Evolutionary conservation across 352 stramenopile species (phyloP).

Genomic region (Globisporangium splendens): DNA sequence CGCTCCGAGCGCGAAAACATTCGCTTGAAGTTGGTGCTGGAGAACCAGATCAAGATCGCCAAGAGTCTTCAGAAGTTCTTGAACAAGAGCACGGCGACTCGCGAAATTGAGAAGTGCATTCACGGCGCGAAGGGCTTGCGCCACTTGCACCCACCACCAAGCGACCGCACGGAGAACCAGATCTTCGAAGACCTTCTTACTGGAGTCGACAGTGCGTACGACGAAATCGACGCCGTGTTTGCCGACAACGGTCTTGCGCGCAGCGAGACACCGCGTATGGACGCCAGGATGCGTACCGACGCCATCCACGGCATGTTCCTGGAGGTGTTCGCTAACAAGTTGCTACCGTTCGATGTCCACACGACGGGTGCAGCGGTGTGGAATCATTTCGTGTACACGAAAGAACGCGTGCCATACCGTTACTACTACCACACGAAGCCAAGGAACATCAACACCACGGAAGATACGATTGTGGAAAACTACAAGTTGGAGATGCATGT

Average conservation of each 20-base stretch:
- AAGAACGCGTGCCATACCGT: background rate
- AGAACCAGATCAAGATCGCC: slow-evolving; percentile 37
- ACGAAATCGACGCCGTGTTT: slow-evolving; percentile 32
- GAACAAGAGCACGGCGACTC: slow-evolving; percentile 13
- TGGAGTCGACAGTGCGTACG: slow-evolving; percentile 23
- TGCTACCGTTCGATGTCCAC: slow-evolving; percentile 5
- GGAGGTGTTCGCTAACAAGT: slow-evolving; percentile 4
- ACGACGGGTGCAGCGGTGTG: background rate
- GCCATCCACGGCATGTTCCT: background rate
- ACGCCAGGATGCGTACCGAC: slow-evolving; percentile 21
- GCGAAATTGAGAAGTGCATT: background rate
- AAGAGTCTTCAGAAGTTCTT: slow-evolving; percentile 36
- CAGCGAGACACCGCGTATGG: slow-evolving; percentile 15
- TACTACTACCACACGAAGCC: background rate
- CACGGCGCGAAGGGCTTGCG: background rate
- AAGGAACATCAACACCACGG: slow-evolving; percentile 8
- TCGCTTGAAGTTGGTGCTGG: slow-evolving; percentile 29
- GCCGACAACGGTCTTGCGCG: slow-evolving; percentile 16
- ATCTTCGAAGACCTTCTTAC: slow-evolving; percentile 32
- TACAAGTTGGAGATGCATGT: slow-evolving; percentile 48
- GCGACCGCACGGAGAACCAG: background rate
- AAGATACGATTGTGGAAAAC: slow-evolving; percentile 60
- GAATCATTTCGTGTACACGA: slow-evolving; percentile 5
- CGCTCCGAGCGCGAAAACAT: slow-evolving; percentile 28
- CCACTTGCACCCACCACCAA: background rate